Conservation (phyloP, 1,139 yeast genomes). For the Yarrowia galli region DNA sequence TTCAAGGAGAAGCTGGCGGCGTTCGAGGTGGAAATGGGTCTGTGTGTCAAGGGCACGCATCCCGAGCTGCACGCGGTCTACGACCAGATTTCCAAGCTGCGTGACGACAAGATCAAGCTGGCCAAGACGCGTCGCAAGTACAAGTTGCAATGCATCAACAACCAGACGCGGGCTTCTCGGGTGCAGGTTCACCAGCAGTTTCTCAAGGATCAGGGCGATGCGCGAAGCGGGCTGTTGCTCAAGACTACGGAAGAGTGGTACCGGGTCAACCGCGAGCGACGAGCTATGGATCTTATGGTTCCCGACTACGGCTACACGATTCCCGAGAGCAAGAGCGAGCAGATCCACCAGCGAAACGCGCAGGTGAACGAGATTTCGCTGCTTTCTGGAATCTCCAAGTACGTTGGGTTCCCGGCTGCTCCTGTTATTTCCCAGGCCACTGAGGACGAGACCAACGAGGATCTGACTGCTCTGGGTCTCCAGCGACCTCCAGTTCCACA, state of each 20-base stretch:
- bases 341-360: constrained; percentile 63
- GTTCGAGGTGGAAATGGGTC: constrained; percentile 79
- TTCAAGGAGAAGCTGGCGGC: constrained; percentile 66
- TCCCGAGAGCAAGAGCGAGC: constrained; percentile 50
- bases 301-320: constrained; percentile 56
- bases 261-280: constrained; percentile 85
- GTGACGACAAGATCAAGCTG: constrained; percentile 70
- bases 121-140: constrained; percentile 76
- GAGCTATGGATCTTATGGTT: constrained; percentile 78
- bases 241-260: constrained; percentile 91
- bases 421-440: constrained; percentile 59
- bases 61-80: constrained; percentile 77
- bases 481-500: constrained; percentile 20
- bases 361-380: constrained; percentile 64
- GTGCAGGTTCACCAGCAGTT: constrained; percentile 87
- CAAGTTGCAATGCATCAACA: constrained; percentile 75
- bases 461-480: constrained; percentile 47
- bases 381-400: constrained; percentile 63
- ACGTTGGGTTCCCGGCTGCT: constrained; percentile 71
- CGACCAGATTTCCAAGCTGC: constrained; percentile 71
- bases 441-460: constrained; percentile 47
- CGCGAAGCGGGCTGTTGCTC: constrained; percentile 68
- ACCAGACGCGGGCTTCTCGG: constrained; percentile 80
- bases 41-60: constrained; percentile 89
- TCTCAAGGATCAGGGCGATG: constrained; percentile 70